A percentile compares a stretch with the other conserved stretches of the same genome.
Conservation (phyloP, 108 stramenopile species). For the Conticribra weissflogii region DNA sequence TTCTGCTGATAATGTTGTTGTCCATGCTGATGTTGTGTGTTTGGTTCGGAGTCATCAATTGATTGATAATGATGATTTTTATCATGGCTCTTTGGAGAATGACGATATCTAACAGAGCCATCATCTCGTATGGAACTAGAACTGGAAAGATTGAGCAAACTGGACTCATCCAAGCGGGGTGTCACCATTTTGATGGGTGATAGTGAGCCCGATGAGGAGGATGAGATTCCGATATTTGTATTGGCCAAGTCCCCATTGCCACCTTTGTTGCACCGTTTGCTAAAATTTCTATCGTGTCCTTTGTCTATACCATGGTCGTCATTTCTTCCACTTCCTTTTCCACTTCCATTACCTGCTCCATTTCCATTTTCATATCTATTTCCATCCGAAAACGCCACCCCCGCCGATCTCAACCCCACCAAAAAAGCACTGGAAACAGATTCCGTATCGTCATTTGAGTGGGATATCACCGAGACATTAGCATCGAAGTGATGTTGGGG, state of each 20-base stretch:
- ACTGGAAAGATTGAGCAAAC: background rate
- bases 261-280: too few relatives aligned
- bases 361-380: background rate
- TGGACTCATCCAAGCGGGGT: background rate
- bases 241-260: too few relatives aligned
- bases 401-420: slow-evolving; percentile 10
- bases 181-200: background rate
- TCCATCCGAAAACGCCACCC: background rate
- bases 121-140: background rate
- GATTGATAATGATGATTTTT: too few relatives aligned
- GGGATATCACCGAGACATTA: slow-evolving; percentile 26
- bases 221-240: too few relatives aligned
- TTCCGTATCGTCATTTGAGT: slow-evolving; percentile 11
- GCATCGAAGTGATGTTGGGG: slow-evolving; percentile 27
- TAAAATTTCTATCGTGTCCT: too few relatives aligned
- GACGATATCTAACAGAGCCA: too few relatives aligned
- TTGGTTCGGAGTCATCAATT: too few relatives aligned
- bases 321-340: too few relatives aligned
- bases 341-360: background rate
- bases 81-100: too few relatives aligned
- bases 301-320: too few relatives aligned
- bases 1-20: background rate
- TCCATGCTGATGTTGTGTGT: too few relatives aligned
- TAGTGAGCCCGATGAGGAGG: too few relatives aligned
- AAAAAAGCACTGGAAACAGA: slow-evolving; percentile 20